Evolutionary conservation across 768 basidiomycete genomes (phyloP), one percentile per base, ranked within the genome.

Genomic region (Boletus barrowsii): DNA sequence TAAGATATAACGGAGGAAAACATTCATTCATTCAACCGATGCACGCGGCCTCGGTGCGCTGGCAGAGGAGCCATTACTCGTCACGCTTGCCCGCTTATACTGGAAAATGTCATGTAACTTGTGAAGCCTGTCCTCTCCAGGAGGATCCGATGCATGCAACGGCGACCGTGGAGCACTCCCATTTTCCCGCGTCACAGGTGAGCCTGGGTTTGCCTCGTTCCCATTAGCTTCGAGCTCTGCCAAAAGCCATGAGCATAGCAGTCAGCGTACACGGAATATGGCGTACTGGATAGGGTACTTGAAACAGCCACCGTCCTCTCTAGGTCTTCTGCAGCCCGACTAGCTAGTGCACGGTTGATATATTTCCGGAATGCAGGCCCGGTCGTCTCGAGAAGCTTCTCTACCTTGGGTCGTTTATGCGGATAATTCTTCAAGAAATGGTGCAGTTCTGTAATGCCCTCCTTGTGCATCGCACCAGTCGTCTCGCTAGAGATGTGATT

Each of bases 401-500:
- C 93, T 20, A 94, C 91, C 40, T 83, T 83, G 3, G 83, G 74
- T 63, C 82, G 81, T 67, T 92, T 93, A 62, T 92, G 84, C 0
- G 93, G 94, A 66, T 97, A 84, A 29, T 85, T 87, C 73, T 94
- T 94, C 64, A 98, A 72, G 76, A 94, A 98, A 35, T 93, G 87
- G 68, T 98, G 93, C 22, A 99, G 75, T 63, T 95, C 93, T 4
- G 93, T 95, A 52, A 98, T 94, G 4, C 93, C 92, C 69, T 96
- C 92, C 71, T 93, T 93, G 69, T 93, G 90, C 73, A 92, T 76
- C 15, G 90, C 89, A 15, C 89, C 90, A 5, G 91, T 90, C 22
- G 90, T 90, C 73, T 93, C 88, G 67, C 87, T 90, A 32, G 89
- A 92, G 54, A 91, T 91, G 66, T 93, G 88, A 40, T 84, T 86